Evolutionary conservation across 164 flowering plant genomes (phyloP), one percentile per base, ranked within the genome.

Genomic region (Warburgia ugandensis): DNA sequence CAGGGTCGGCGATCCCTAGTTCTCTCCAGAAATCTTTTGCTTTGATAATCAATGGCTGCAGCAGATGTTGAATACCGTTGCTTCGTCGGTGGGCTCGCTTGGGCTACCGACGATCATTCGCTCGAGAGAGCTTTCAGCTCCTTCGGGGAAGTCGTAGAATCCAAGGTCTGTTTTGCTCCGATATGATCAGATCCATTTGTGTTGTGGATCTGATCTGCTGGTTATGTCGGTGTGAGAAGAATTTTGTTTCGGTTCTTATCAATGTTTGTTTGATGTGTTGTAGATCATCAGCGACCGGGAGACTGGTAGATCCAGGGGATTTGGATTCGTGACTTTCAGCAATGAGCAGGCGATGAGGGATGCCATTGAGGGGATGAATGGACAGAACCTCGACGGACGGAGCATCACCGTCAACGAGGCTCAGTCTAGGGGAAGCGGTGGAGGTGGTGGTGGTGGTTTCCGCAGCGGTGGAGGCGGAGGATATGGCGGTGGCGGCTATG

Each of bases 361-460:
- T 7, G 77, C 77, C 12, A 75, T 75, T 19, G 77, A 75, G 41
- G 80, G 67, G 23, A 72, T 72, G 80, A 75, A 75, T 68, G 77
- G 79, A 6, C 66, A 64, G 65, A 45, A 45, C 1, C 77, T 75
- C 8, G 74, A 75, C 52, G 80, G 77, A 0, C 60, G 80, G 38
- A 69, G 47, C 48, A 72, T 75, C 33, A 75, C 80, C 23, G 80
- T 75, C 21, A 75, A 72, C 56, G 70, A 75, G 48, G 77, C 80
- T 5, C 80, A 75, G 56, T 62, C 73, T 9, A 21, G 52, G n/a
- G 40, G 27, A 6, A 20, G 40, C 8, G 52, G 52, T 13, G 36
- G 52, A 16, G 38, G 38, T 1, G 52, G 38, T 7, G 52, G 52
- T 1, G 52, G 52, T 19, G 27, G 6, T 13, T 31, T 31, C 7